Conservation (phyloP, 2,329 filamentous ascomycete species). For the Aspergillus ochraceoroseus region DNA sequence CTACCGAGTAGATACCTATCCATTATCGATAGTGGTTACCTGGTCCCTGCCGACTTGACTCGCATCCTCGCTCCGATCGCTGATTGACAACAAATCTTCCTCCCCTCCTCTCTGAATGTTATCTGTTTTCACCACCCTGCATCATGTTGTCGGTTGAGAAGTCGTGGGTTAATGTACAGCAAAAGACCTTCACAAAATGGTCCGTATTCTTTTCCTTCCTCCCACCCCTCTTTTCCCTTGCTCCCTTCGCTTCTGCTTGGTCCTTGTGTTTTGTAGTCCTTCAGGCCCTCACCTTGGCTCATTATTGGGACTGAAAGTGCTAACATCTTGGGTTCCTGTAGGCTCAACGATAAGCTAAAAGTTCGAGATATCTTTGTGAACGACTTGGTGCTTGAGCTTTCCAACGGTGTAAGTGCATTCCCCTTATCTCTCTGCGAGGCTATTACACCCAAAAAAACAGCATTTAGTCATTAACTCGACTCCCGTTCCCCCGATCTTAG, state of each 20-base stretch:
- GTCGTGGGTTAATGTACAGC: slow-evolving; percentile 73
- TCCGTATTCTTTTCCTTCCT: slow-evolving; percentile 30
- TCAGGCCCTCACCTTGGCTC: neutral
- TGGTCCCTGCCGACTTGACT: slow-evolving; percentile 3
- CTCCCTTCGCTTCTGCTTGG: neutral
- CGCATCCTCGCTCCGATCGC: neutral
- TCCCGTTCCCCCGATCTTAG: slow-evolving; percentile 43
- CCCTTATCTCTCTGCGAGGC: no score
- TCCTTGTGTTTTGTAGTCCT: slow-evolving; percentile 1
- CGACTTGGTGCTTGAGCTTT: slow-evolving; percentile 82
- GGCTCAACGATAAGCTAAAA: slow-evolving; percentile 94
- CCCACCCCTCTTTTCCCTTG: slow-evolving; percentile 2
- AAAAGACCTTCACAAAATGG: slow-evolving; percentile 99
- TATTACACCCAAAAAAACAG: no score
- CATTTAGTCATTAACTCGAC: neutral
- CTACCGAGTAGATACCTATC: slow-evolving; percentile 10
- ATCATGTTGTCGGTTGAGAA: slow-evolving; percentile 52
- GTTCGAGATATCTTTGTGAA: slow-evolving; percentile 72
- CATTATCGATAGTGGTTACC: slow-evolving; percentile 9
- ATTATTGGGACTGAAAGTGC: neutral
- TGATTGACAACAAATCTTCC: slow-evolving; percentile 1
- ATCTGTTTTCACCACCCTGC: slow-evolving; percentile 19
- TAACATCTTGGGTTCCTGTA: slow-evolving; percentile 34
- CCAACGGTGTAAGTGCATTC: slow-evolving; percentile 73
- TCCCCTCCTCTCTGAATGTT: slow-evolving; percentile 32